Evolutionary conservation across 1,284 basidiomycete species (phyloP), one percentile per base, ranked within the genome.

Genomic region (Cutaneotrichosporon sp.): DNA sequence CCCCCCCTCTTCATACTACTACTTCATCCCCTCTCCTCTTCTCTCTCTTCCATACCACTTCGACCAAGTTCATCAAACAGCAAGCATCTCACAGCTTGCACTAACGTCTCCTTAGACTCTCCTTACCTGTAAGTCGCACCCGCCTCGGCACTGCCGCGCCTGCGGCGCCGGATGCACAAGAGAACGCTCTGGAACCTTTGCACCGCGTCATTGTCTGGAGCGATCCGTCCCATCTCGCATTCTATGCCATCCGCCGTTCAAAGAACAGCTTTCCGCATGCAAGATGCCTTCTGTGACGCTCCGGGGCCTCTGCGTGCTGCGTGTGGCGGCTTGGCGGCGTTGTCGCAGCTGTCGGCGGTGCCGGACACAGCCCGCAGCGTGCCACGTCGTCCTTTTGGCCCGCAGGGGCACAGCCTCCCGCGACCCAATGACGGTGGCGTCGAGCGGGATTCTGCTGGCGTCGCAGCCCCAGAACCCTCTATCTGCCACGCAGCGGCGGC

Each of bases 1-100:
- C 46, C 20, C 50, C 61, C 46, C 54, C 49, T 55, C 63, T 56
- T 62, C 61, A 54, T 56, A 45, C 50, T 62, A 49, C 50, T 34
- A 56, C 38, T 52, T 55, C 24, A 59, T 57, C 51, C 60, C 54
- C 49, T 47, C 22, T 5, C 38, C 24, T 22, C 46, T 47, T 13
- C 14, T 42, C 38, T 58, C 29, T 47, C 33, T 58, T 59, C 51
- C 62, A 57, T 55, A 54, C 34, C 18, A 16, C 25, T 22, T 16
- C 25, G 47, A 31, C 33, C 43, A 22, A 8, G 20, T 9, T 6
- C 54, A 31, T 20, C 29, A 47, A 46, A 47, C 43, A 42, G 54
- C 54, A 56, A 38, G 54, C 54, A 46, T 46, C 43, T 18, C 18
- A 9, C 43, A 46, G 42, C 54, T 56, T 46, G 43, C 43, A n/a